Evolutionary conservation across 345 rosid genomes (phyloP).

Genomic region (Brassica nigra): DNA sequence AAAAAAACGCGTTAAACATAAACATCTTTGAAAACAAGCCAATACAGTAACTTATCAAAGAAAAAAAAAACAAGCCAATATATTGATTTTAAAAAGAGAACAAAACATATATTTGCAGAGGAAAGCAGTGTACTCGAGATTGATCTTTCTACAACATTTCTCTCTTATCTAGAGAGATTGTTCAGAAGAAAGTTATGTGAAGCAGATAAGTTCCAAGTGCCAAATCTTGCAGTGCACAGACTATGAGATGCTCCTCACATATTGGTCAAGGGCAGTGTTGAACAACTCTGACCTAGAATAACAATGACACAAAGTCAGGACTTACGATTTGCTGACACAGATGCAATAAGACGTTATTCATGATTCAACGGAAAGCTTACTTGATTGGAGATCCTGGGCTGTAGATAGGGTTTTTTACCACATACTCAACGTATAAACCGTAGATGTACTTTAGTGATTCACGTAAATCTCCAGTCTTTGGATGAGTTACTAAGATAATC

Average conservation of each 20-base stretch:
- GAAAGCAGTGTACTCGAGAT: background rate
- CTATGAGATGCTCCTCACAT: slow-evolving; percentile 77
- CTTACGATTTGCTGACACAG: background rate
- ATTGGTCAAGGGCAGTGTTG: slow-evolving; percentile 73
- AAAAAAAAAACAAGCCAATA: background rate
- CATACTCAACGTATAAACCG: slow-evolving; percentile 85
- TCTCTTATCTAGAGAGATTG: background rate
- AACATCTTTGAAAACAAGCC: background rate
- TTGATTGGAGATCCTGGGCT: slow-evolving; percentile 78
- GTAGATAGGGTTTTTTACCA: slow-evolving; percentile 80
- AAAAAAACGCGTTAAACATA: background rate
- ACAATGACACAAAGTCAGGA: slow-evolving; percentile 8
- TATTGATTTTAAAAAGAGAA: background rate
- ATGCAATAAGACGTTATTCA: background rate
- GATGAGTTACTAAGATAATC: slow-evolving; percentile 2
- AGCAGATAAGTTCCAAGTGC: slow-evolving; percentile 15
- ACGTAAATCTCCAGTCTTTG: slow-evolving; percentile 25
- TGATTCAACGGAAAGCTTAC: slow-evolving; percentile 44
- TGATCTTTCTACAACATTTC: slow-evolving; percentile 1
- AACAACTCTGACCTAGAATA: slow-evolving; percentile 69
- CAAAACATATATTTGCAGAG: slow-evolving; percentile 23
- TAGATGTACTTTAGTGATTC: slow-evolving; percentile 80
- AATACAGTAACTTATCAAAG: background rate
- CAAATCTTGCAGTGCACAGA: slow-evolving; percentile 24
- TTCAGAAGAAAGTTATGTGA: background rate